A percentile compares a stretch with the other conserved stretches of the same genome.
These are phyloP conservation scores for Hypomyces rosellus DNA, from an alignment of 2,329 filamentous ascomycete genomes.

Conservation along the genomic window DNA sequence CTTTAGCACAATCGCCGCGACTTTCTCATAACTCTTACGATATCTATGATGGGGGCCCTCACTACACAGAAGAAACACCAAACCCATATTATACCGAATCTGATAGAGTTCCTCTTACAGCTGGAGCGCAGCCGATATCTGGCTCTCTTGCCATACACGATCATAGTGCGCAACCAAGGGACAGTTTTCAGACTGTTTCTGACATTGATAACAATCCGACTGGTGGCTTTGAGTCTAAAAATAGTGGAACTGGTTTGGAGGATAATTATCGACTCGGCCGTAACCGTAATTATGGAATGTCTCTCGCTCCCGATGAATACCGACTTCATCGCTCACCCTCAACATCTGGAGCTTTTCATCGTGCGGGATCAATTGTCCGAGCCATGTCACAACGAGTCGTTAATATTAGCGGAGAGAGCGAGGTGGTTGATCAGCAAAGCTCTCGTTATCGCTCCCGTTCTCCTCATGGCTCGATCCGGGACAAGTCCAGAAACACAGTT, in stretches of 20 bases:
- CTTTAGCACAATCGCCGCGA: conserved; percentile 16
- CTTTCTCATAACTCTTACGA: conserved; percentile 24
- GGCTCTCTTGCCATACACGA: conserved; percentile 38
- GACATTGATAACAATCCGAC: conserved; percentile 51
- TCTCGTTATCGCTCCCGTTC: conserved; percentile 55
- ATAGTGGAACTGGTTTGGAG: conserved; percentile 49
- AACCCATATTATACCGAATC: conserved; percentile 43
- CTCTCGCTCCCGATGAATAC: conserved; percentile 44
- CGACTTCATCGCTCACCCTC: conserved; percentile 58
- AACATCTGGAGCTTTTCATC: conserved; percentile 56
- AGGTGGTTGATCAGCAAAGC: conserved; percentile 68
- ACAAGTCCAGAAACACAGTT: conserved; percentile 19
- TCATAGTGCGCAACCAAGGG: conserved; percentile 36
- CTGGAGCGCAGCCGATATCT: conserved; percentile 49
- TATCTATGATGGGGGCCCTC: conserved; percentile 24
- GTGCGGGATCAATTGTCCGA: conserved; percentile 69
- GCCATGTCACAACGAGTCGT: conserved; percentile 96
- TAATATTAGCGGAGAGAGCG: conserved; percentile 89
- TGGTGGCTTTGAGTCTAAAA: conserved; percentile 47
- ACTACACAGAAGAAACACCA: conserved; percentile 29
- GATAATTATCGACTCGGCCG: conserved; percentile 45
- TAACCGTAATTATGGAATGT: conserved; percentile 52
- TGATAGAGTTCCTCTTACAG: conserved; percentile 52
- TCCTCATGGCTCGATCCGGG: conserved; percentile 38
- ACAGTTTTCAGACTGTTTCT: conserved; percentile 53